Evolutionary conservation across 2,329 filamentous ascomycete genomes (phyloP), one percentile per base, ranked within the genome.

Genomic region (Coleophoma cylindrospora): DNA sequence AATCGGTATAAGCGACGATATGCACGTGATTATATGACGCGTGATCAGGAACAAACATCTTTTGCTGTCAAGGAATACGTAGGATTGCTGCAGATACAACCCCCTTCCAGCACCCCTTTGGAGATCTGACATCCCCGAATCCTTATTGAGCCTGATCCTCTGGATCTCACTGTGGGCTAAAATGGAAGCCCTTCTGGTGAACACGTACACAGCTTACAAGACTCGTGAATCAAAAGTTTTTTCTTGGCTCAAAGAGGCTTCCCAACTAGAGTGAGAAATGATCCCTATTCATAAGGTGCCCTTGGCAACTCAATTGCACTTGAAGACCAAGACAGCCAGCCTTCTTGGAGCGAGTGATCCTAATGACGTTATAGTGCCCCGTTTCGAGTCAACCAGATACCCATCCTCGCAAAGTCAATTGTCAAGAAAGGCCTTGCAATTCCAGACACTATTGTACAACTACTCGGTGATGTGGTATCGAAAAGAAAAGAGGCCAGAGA

Each of bases 161-260:
- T 19, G 19, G 2, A 19, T 19, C 19, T 19, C 19, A 19, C 19
- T 19, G 19, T 19, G 19, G 19, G 19, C 19, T 19, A 19, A 19
- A 3, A 37, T 37, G 34, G 34, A 37, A 19, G 40, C 13, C n/a
- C 21, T 43, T 9, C 19, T 52, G 21, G 34, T 50, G 7, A 51
- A 51, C 40, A 55, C 53, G 11, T 55, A 55, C 34, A 51, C 49
- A 34, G 49, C 51, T 13, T 55, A 55, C 47, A 55, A 55, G 21
- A 8, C 40, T n/a, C 51, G 53, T 4, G 48, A 55, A 22, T 17
- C 45, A 19, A 55, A 41, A 37, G 48, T 55, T 21, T 51, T 47
- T 3, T 40, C 12, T 12, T 56, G 54, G 51, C 49, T 56, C 6
- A 51, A 49, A 21, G 40, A 51, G 17, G 50, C 49, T 9, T 43